Conservation (phyloP, 2,329 filamentous ascomycete genomes). For the Colletotrichum tropicale region DNA sequence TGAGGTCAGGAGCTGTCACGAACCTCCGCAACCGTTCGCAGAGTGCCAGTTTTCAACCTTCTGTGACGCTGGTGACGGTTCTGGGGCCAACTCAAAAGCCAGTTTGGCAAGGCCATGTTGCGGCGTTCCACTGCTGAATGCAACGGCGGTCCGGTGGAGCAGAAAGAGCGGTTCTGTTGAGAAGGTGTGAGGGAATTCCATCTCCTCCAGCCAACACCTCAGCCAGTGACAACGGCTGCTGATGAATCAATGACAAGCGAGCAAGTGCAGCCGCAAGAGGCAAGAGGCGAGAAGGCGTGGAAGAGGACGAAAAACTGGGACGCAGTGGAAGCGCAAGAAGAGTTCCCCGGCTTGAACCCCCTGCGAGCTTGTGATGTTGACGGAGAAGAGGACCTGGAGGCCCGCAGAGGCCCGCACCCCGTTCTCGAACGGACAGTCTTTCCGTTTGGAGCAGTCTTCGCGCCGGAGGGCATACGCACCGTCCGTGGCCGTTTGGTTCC, state of each 20-base stretch:
- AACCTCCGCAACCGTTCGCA: neutral
- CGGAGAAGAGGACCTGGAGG: neutral
- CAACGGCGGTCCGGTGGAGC: neutral
- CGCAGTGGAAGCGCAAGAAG: neutral
- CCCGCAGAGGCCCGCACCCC: neutral
- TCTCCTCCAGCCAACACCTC: neutral
- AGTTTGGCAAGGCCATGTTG: neutral
- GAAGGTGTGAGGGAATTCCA: conserved; percentile 18
- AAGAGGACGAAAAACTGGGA: neutral
- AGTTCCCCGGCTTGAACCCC: neutral
- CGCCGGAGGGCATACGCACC: neutral
- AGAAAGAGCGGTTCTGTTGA: neutral
- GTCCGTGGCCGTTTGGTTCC: neutral
- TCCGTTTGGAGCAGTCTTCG: conserved; percentile 2
- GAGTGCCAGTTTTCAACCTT: neutral
- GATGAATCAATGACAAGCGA: neutral
- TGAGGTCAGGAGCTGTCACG: conserved; percentile 6
- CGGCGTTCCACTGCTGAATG: neutral
- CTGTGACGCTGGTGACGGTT: neutral
- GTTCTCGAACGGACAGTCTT: neutral
- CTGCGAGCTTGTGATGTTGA: neutral
- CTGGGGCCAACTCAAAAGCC: neutral
- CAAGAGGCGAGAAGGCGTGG: neutral
- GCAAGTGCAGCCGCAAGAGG: neutral
- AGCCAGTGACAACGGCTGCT: neutral